phyloP scores from a whole-genome alignment of 2,329 filamentous ascomycete species.

The Aureobasidium sp. region DNA sequence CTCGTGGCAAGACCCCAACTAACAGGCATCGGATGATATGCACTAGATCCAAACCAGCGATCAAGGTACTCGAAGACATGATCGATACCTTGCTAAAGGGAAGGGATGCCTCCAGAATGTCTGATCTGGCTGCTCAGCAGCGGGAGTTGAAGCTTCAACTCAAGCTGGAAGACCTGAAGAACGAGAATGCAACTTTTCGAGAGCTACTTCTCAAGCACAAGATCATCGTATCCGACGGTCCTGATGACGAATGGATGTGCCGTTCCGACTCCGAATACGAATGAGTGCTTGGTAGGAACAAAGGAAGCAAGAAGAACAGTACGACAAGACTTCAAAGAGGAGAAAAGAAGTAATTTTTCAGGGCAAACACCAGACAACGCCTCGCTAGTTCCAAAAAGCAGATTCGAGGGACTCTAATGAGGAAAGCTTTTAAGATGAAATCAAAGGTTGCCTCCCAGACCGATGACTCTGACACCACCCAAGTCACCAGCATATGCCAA shows the following conservation, averaged over 20 bases:
- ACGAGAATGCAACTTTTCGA: not conserved
- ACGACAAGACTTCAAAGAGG: not conserved
- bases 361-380: not conserved
- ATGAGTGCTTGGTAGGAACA: not conserved
- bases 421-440: not conserved
- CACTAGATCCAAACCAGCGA: no score
- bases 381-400: conserved; percentile 4
- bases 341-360: not conserved
- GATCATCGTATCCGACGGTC: not conserved
- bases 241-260: not conserved
- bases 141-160: not conserved
- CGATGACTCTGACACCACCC: conserved; percentile 62
- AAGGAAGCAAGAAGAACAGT: not conserved
- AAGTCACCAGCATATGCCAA: conserved; percentile 64
- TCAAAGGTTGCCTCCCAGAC: conserved; percentile 25
- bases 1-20: no score
- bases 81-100: not conserved
- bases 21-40: no score
- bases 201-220: not conserved
- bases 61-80: not conserved
- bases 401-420: not conserved
- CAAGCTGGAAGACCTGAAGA: not conserved
- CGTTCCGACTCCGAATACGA: not conserved
- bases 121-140: not conserved
- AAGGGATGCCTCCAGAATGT: not conserved